These are phyloP conservation scores for Annona squamosa DNA, from an alignment of 164 flowering plant genomes.

Conservation along the genomic window DNA sequence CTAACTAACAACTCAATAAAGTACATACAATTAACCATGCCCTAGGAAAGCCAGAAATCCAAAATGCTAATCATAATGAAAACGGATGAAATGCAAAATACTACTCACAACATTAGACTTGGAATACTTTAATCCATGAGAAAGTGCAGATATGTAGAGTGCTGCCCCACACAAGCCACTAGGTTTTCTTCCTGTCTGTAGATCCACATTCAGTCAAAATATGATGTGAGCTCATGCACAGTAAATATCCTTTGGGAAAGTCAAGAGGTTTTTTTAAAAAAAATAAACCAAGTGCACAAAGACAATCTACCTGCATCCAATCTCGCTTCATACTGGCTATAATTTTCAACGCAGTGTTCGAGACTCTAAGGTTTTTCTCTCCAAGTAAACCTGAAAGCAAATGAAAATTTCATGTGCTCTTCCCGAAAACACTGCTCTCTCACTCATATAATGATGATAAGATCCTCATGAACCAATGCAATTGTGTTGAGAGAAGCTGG, in stretches of 20 bases:
- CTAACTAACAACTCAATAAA: not conserved
- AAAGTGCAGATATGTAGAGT: conserved; percentile 73
- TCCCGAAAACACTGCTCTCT: not conserved
- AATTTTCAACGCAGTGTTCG: conserved; percentile 56
- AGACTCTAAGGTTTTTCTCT: conserved; percentile 31
- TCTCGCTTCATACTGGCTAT: conserved; percentile 92
- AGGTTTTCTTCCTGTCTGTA: conserved; percentile 94
- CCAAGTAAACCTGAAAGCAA: conserved; percentile 38
- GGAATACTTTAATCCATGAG: conserved; percentile 63
- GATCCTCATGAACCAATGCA: no score
- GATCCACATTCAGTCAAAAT: conserved; percentile 1
- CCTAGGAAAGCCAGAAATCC: not conserved
- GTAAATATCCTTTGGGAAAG: not conserved
- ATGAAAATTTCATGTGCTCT: not conserved
- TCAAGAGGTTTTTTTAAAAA: not conserved
- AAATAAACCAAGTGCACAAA: not conserved
- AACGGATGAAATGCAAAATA: not conserved
- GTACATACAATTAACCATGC: not conserved
- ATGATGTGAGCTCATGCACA: not conserved
- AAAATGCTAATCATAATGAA: not conserved
- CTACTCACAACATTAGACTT: conserved; percentile 71
- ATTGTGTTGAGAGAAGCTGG: no score
- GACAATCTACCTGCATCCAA: conserved; percentile 76
- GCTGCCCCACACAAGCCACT: conserved; percentile 97
- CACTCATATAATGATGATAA: no score